Percentiles rank a stretch among this genome's conserved stretches.
phyloP scores from a whole-genome alignment of 495 filamentous ascomycete genomes.

The Penicillium pulvis region DNA sequence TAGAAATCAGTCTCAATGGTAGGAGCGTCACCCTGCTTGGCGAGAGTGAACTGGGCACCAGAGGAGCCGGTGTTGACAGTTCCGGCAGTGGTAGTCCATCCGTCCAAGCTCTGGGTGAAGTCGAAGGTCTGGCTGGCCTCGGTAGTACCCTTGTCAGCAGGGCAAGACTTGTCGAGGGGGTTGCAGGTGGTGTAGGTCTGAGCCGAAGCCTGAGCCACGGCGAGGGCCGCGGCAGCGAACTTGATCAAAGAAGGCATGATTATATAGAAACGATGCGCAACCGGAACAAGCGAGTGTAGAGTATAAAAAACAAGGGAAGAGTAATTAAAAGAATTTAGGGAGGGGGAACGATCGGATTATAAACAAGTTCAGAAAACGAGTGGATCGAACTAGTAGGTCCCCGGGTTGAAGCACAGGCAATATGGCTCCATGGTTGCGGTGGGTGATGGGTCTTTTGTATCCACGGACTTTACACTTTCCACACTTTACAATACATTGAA shows the following conservation, averaged over 20 bases:
- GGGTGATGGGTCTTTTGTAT: conserved; percentile 4
- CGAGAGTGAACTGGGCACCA: conserved; percentile 72
- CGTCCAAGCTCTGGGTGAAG: conserved; percentile 11
- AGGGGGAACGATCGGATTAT: not conserved
- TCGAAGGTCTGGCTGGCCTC: conserved; percentile 15
- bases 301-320: conserved; percentile 1
- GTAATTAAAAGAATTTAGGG: not conserved
- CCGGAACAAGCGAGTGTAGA: not conserved
- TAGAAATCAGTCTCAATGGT: conserved; percentile 54
- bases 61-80: conserved; percentile 49
- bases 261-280: not conserved
- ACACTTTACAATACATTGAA: conserved; percentile 3
- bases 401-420: conserved; percentile 5
- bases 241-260: conserved; percentile 38
- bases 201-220: conserved; percentile 41
- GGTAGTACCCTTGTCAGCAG: conserved; percentile 17
- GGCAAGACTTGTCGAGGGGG: conserved; percentile 36
- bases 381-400: conserved; percentile 5
- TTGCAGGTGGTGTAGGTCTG: conserved; percentile 52
- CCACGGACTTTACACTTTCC: not conserved
- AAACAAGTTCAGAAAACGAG: conserved; percentile 1
- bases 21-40: conserved; percentile 69
- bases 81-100: conserved; percentile 65
- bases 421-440: conserved; percentile 8
- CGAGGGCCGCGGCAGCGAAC: conserved; percentile 38